Conservation (phyloP, 2,329 filamentous ascomycete species). For the Acrodontium crateriforme region DNA sequence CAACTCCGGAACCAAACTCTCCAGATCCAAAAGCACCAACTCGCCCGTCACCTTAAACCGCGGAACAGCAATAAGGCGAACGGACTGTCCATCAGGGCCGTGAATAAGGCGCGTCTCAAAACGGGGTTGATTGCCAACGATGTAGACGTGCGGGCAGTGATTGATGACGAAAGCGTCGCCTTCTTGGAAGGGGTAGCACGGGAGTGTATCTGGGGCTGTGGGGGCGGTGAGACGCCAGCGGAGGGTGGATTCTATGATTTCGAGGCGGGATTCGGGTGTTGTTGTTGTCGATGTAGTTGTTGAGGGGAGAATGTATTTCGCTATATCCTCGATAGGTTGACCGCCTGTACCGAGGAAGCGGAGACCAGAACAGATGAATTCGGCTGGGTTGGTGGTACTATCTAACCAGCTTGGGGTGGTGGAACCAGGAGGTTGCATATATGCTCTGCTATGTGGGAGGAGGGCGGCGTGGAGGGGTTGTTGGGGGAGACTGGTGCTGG, state of each 20-base stretch:
- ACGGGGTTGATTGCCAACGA: constrained; percentile 48
- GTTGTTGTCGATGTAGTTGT: too few relatives aligned
- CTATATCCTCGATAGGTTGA: constrained; percentile 86
- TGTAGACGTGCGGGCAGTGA: constrained; percentile 77
- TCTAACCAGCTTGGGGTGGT: constrained; percentile 62
- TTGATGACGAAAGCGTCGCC: constrained; percentile 81
- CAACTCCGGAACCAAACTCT: constrained; percentile 66
- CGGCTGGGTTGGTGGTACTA: constrained; percentile 82
- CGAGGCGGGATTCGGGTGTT: constrained; percentile 57
- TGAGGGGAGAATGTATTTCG: constrained; percentile 69
- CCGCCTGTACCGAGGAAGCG: constrained; percentile 74
- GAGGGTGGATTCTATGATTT: constrained; percentile 89
- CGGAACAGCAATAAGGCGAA: constrained; percentile 72
- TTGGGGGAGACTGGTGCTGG: constrained; percentile 80
- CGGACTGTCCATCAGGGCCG: constrained; percentile 44
- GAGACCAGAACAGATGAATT: constrained; percentile 83
- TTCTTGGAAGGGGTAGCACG: constrained; percentile 93
- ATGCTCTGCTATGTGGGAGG: constrained; percentile 64
- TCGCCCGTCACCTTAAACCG: constrained; percentile 66
- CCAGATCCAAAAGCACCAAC: constrained; percentile 69
- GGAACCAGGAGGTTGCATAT: constrained; percentile 35
- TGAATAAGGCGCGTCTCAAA: constrained; percentile 48
- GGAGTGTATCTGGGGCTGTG: constrained; percentile 89
- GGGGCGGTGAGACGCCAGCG: constrained; percentile 84
- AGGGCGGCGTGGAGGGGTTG: constrained; percentile 88